phyloP scores from a whole-genome alignment of 208 protist species.

The Dictyostelium gargantuum region DNA sequence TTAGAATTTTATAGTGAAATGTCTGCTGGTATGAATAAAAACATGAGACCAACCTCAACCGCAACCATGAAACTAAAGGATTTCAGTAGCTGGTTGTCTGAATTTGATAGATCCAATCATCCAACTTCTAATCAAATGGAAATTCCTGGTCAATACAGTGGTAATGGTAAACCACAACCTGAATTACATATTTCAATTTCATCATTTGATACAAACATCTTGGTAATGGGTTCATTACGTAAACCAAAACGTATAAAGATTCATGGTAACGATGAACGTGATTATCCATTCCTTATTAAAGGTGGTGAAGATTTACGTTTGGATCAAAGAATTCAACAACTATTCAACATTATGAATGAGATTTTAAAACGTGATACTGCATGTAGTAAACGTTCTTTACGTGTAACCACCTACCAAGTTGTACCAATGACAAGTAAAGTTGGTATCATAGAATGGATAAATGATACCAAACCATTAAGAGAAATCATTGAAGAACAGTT shows the following conservation, averaged over 20 bases:
- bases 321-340: conserved; percentile 93
- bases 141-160: conserved; percentile 84
- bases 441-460: conserved; percentile 93
- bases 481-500: conserved; percentile 82
- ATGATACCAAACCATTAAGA: conserved; percentile 86
- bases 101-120: conserved; percentile 74
- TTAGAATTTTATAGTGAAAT: neutral
- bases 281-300: conserved; percentile 91
- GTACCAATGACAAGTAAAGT: conserved; percentile 89
- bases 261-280: conserved; percentile 86
- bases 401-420: conserved; percentile 84
- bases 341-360: conserved; percentile 91
- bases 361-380: conserved; percentile 74
- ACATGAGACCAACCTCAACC: conserved; percentile 44
- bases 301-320: conserved; percentile 93
- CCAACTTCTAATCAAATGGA: conserved; percentile 69
- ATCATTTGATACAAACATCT: conserved; percentile 82
- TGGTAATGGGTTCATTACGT: conserved; percentile 89
- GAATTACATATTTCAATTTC: conserved; percentile 74
- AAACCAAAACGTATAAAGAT: conserved; percentile 91
- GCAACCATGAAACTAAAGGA: conserved; percentile 73
- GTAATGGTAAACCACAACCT: conserved; percentile 70
- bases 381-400: conserved; percentile 66
- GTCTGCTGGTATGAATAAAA: conserved; percentile 45
- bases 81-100: conserved; percentile 77